Percentiles rank a stretch among this genome's conserved stretches.
These are phyloP conservation scores for Penicillium sp. DNA, from an alignment of 2,329 filamentous ascomycete species.

Conservation along the genomic window DNA sequence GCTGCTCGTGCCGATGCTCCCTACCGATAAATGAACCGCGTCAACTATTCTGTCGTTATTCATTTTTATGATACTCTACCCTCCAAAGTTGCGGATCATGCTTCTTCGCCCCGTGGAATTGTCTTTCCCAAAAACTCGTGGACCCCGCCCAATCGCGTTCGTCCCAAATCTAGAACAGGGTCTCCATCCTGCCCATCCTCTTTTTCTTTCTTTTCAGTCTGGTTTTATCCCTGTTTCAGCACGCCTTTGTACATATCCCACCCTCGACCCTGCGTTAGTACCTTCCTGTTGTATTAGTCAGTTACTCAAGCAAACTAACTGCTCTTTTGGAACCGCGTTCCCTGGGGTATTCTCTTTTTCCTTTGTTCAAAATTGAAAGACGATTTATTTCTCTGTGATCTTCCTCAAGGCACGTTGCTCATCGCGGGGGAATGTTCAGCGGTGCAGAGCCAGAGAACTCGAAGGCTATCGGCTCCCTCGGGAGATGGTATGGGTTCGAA, in stretches of 20 bases:
- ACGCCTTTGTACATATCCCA: slow-evolving; percentile 30
- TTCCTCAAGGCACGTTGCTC: neutral
- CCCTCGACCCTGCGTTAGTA: slow-evolving; percentile 18
- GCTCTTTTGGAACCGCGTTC: slow-evolving; percentile 13
- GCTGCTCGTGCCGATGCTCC: slow-evolving; percentile 88
- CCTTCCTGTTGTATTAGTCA: slow-evolving; percentile 31
- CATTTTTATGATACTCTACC: neutral
- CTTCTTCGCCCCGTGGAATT: slow-evolving; percentile 4
- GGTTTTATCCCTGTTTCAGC: slow-evolving; percentile 8
- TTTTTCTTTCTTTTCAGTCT: slow-evolving; percentile 10
- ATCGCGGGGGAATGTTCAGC: too few species aligned
- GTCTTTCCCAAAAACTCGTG: slow-evolving; percentile 5
- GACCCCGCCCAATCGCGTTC: slow-evolving; percentile 5
- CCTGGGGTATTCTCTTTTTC: slow-evolving; percentile 23
- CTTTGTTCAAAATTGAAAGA: slow-evolving; percentile 24
- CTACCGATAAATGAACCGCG: slow-evolving; percentile 59
- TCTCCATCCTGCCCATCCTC: slow-evolving; percentile 1
- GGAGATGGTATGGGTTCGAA: too few species aligned
- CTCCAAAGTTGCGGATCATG: slow-evolving; percentile 2
- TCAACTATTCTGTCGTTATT: neutral
- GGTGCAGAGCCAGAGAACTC: too few species aligned
- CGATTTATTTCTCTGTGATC: slow-evolving; percentile 15
- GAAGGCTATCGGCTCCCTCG: too few species aligned
- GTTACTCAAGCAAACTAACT: slow-evolving; percentile 17
- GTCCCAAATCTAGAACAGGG: slow-evolving; percentile 17